Evolutionary conservation across 106 monocot species (phyloP), one percentile per base, ranked within the genome.

Genomic region (Allium sativum): DNA sequence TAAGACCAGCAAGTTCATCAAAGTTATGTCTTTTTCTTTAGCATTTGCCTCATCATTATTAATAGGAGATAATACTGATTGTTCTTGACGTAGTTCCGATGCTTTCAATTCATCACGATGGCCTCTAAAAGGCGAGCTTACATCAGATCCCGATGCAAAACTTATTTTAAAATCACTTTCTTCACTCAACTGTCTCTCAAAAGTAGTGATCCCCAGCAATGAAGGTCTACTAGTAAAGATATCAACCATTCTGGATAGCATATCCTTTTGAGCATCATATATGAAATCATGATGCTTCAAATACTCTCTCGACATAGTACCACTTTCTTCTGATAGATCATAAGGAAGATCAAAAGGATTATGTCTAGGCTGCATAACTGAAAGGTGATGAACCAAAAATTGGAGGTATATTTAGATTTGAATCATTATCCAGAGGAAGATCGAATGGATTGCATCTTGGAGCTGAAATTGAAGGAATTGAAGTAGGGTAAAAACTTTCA

Each of bases 361-460:
- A 18, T 65, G 48, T 67, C 75, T 77, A 12, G 67, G 75, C 12
- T 74, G 71, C 59, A 82, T 58, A 56, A 82, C 61, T 13, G 87
- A 78, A n/a, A 53, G 81, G 84, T 62, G 83, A 81, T 12, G 87
- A 81, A 55, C 80, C 76, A 16, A 88, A 88, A 76, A 79, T 53
- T 15, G 69, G 78, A 31, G 70, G 82, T 44, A 77, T 64, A 21
- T 46, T 58, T 42, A 44, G 48, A 47, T 14, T 54, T 63, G 58
- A 77, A 40, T 92, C 76, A 10, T 66, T 68, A 68, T 76, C 80
- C 73, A 68, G 60, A 2, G 72, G 72, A 59, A 76, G 61, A 80
- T 92, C 91, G 68, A 86, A 93, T 18, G 88, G 88, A 67, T 85
- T 88, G 8, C 56, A 42, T 70, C 79, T 84, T 59, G 70, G 62